A percentile compares a stretch with the other conserved stretches of the same genome.
These are phyloP conservation scores for Claviceps pazoutovae DNA, from an alignment of 2,329 filamentous ascomycete genomes.

Conservation along the genomic window DNA sequence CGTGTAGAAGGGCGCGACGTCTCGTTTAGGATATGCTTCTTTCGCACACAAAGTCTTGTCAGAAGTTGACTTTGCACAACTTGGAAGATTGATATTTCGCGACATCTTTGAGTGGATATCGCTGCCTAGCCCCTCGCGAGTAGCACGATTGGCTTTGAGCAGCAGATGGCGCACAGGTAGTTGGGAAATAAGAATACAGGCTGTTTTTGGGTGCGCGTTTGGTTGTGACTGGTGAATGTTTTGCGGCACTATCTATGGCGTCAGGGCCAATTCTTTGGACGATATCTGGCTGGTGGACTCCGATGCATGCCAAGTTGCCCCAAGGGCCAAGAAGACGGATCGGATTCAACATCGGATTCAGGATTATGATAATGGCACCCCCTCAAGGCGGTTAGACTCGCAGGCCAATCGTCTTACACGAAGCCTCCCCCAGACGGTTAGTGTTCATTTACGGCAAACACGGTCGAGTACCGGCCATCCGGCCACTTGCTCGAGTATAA, in stretches of 20 bases:
- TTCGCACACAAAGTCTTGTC: background rate
- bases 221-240: conserved; percentile 4
- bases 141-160: background rate
- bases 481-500: conserved; percentile 2
- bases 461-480: background rate
- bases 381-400: background rate
- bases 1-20: background rate
- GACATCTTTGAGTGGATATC: background rate
- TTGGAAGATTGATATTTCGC: background rate
- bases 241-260: background rate
- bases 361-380: conserved; percentile 4
- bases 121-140: background rate
- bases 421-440: background rate
- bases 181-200: conserved; percentile 4
- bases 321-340: background rate
- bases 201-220: conserved; percentile 2
- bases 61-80: background rate
- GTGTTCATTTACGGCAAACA: background rate
- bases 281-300: background rate
- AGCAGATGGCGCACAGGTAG: conserved; percentile 2
- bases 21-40: background rate
- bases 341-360: background rate
- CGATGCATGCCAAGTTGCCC: background rate
- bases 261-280: background rate
- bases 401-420: conserved; percentile 5